phyloP scores from a whole-genome alignment of 2,329 filamentous ascomycete species.

The Macrophomina tecta region DNA sequence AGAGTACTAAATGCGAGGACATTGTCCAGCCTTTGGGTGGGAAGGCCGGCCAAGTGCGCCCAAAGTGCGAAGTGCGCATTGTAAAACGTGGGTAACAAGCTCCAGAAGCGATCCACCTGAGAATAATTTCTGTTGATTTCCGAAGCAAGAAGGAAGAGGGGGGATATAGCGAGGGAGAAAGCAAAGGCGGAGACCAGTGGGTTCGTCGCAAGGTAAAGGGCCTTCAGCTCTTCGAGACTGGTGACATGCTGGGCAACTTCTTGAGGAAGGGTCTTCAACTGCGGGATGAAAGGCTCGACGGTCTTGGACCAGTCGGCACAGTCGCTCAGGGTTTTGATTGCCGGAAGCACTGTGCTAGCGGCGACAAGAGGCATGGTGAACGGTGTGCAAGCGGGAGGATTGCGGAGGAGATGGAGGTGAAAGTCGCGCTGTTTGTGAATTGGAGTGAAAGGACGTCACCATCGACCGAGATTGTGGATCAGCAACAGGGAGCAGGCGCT shows the following conservation, averaged over 20 bases:
- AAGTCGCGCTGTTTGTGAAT: background rate
- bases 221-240: slow-evolving; percentile 66
- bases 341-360: slow-evolving; percentile 68
- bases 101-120: slow-evolving; percentile 95
- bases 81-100: slow-evolving; percentile 84
- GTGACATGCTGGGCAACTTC: slow-evolving; percentile 61
- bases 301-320: slow-evolving; percentile 78
- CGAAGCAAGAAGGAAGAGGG: slow-evolving; percentile 74
- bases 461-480: slow-evolving; percentile 16
- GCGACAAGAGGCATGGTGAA: slow-evolving; percentile 14
- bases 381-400: background rate
- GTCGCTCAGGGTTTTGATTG: slow-evolving; percentile 72
- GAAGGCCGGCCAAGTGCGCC: slow-evolving; percentile 75
- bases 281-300: slow-evolving; percentile 78
- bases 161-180: slow-evolving; percentile 72
- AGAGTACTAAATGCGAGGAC: slow-evolving; percentile 71
- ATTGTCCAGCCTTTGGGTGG: slow-evolving; percentile 73
- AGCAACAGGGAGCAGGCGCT: slow-evolving; percentile 13
- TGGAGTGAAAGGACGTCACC: slow-evolving; percentile 17
- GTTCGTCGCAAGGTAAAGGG: slow-evolving; percentile 84
- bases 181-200: slow-evolving; percentile 79
- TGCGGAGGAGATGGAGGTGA: slow-evolving; percentile 2
- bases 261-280: slow-evolving; percentile 56
- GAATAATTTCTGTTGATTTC: slow-evolving; percentile 94
- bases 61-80: slow-evolving; percentile 84